These are phyloP conservation scores for Fusarium marasasianum DNA, from an alignment of 2,329 filamentous ascomycete species.

Conservation along the genomic window DNA sequence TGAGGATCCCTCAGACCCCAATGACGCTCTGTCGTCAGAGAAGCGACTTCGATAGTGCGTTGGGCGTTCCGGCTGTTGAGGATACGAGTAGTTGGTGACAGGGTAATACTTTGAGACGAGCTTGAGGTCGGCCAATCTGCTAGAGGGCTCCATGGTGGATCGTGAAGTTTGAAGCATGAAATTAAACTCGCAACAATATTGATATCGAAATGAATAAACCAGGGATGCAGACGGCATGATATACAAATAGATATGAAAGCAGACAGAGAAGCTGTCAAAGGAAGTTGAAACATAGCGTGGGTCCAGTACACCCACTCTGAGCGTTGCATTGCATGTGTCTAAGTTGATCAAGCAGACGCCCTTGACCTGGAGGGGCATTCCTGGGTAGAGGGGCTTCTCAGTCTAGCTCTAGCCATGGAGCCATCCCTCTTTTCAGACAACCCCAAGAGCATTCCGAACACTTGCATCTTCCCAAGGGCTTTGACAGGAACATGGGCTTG, in stretches of 20 bases:
- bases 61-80: slow-evolving; percentile 42
- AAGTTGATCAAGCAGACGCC: slow-evolving; percentile 32
- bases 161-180: slow-evolving; percentile 28
- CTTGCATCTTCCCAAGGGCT: slow-evolving; percentile 28
- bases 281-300: slow-evolving; percentile 42
- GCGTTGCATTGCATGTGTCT: slow-evolving; percentile 32
- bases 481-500: slow-evolving; percentile 25
- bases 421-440: slow-evolving; percentile 38
- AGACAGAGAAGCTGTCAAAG: slow-evolving; percentile 29
- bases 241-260: slow-evolving; percentile 41
- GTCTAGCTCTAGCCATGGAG: slow-evolving; percentile 19
- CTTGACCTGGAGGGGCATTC: slow-evolving; percentile 44
- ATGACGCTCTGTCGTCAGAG: slow-evolving; percentile 52
- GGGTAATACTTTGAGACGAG: slow-evolving; percentile 53
- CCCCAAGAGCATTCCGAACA: slow-evolving; percentile 31
- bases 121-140: slow-evolving; percentile 50
- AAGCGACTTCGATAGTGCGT: slow-evolving; percentile 33
- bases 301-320: slow-evolving; percentile 33
- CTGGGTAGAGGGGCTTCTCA: slow-evolving; percentile 37
- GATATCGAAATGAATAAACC: slow-evolving; percentile 24
- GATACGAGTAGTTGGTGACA: slow-evolving; percentile 54
- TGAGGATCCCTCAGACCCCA: slow-evolving; percentile 57
- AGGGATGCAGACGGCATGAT: slow-evolving; percentile 44
- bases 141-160: slow-evolving; percentile 49
- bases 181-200: slow-evolving; percentile 39